Conservation (phyloP, 2,329 filamentous ascomycete species). For the Allantophomopsis lycopodina region DNA sequence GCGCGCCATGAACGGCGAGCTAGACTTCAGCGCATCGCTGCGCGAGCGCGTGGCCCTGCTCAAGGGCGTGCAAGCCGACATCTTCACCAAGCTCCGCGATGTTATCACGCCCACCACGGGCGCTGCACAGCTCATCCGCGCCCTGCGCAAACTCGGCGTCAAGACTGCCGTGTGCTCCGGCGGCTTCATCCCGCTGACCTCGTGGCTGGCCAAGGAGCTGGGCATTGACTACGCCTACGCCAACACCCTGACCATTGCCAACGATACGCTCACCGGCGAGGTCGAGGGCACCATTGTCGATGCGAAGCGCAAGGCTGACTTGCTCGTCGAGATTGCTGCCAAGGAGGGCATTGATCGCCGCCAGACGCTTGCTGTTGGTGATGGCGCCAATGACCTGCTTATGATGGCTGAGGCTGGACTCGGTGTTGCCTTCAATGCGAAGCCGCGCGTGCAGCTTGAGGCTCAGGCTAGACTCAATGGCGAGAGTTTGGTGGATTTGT, state of each 20-base stretch:
- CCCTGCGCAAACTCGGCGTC: slow-evolving; percentile 65
- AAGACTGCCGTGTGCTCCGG: slow-evolving; percentile 86
- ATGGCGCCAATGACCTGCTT: slow-evolving; percentile 70
- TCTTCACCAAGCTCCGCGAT: slow-evolving; percentile 66
- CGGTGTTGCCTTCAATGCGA: slow-evolving; percentile 75
- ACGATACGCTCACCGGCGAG: slow-evolving; percentile 52
- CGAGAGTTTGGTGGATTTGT: slow-evolving; percentile 53
- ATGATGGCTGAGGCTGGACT: slow-evolving; percentile 68
- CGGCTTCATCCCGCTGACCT: slow-evolving; percentile 79
- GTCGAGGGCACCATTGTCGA: slow-evolving; percentile 62
- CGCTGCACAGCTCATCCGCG: slow-evolving; percentile 58
- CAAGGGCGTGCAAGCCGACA: slow-evolving; percentile 62
- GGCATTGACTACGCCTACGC: slow-evolving; percentile 81
- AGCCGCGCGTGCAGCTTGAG: slow-evolving; percentile 68
- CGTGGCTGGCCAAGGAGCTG: slow-evolving; percentile 69
- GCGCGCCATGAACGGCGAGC: slow-evolving; percentile 88
- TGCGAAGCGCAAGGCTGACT: slow-evolving; percentile 58
- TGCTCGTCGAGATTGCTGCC: slow-evolving; percentile 56
- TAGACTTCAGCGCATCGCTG: slow-evolving; percentile 80
- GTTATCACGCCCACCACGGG: slow-evolving; percentile 73
- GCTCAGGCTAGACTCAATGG: slow-evolving; percentile 62
- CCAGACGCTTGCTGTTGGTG: slow-evolving; percentile 62
- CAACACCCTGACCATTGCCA: slow-evolving; percentile 60
- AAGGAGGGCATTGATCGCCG: slow-evolving; percentile 51
- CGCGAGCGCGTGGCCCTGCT: slow-evolving; percentile 69